Conservation (phyloP, 108 stramenopile genomes). For the Cyclostephanos tholiformis region DNA sequence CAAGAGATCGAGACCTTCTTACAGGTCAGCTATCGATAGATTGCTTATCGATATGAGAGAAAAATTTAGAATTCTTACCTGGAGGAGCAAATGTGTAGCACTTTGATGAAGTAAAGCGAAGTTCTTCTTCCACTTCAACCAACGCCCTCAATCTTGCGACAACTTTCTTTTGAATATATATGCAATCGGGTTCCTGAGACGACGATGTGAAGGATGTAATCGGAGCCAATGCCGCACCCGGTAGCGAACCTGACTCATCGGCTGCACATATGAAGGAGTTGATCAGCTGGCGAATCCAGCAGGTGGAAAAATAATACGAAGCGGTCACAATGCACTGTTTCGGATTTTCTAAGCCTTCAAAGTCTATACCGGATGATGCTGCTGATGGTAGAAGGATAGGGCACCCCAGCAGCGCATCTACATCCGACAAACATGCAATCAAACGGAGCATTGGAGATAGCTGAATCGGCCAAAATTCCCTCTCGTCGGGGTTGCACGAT, state of each 20-base stretch:
- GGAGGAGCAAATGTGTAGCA: slow-evolving; percentile 51
- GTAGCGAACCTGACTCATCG: neutral
- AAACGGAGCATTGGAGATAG: slow-evolving; percentile 49
- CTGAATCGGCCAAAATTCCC: slow-evolving; percentile 35
- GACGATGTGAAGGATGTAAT: slow-evolving; percentile 17
- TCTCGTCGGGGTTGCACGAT: slow-evolving; percentile 10
- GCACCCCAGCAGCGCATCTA: slow-evolving; percentile 52
- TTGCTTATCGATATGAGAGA: neutral
- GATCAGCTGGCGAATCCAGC: slow-evolving; percentile 51
- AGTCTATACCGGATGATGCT: slow-evolving; percentile 36
- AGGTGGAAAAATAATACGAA: slow-evolving; percentile 49
- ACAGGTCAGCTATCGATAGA: neutral
- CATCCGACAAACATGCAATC: slow-evolving; percentile 41
- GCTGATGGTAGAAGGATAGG: slow-evolving; percentile 40
- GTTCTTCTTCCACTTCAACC: slow-evolving; percentile 53
- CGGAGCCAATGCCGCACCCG: neutral
- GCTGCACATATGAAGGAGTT: slow-evolving; percentile 51
- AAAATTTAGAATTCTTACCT: slow-evolving; percentile 5
- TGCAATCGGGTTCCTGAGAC: slow-evolving; percentile 30
- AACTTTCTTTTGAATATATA: slow-evolving; percentile 36
- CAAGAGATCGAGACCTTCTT: slow-evolving; percentile 29
- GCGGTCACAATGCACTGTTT: slow-evolving; percentile 42
- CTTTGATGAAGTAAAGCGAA: slow-evolving; percentile 41
- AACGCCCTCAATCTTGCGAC: slow-evolving; percentile 35
- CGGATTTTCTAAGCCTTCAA: slow-evolving; percentile 24